Evolutionary conservation across 805 yeast genomes (phyloP).

Genomic region (Zygosaccharomyces lentus): DNA sequence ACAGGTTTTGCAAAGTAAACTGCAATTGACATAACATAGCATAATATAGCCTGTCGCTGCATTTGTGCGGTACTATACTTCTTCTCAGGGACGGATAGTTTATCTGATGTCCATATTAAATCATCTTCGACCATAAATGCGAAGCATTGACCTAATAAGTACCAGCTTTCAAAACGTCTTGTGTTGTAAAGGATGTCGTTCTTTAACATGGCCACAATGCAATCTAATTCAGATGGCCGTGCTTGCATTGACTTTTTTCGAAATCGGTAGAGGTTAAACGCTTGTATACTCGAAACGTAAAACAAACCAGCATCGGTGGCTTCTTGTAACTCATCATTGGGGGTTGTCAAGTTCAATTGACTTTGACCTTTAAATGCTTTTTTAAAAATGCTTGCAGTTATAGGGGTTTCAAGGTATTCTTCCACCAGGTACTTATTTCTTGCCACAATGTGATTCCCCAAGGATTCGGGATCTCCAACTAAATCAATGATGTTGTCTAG

Average conservation of each 20-base stretch:
- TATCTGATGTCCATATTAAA: slow-evolving; percentile 87
- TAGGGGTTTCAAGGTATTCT: slow-evolving; percentile 43
- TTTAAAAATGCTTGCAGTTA: slow-evolving; percentile 44
- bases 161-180: slow-evolving; percentile 80
- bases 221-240: slow-evolving; percentile 74
- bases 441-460: slow-evolving; percentile 40
- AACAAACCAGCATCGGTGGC: slow-evolving; percentile 63
- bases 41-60: slow-evolving; percentile 66
- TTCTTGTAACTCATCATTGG: slow-evolving; percentile 42
- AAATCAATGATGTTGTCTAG: slow-evolving; percentile 69
- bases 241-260: slow-evolving; percentile 78
- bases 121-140: slow-evolving; percentile 83
- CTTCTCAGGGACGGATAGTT: slow-evolving; percentile 57
- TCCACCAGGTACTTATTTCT: slow-evolving; percentile 46
- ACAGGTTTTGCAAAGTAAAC: slow-evolving; percentile 5
- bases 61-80: slow-evolving; percentile 55
- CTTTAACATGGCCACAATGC: slow-evolving; percentile 60
- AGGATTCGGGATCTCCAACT: slow-evolving; percentile 58
- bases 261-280: slow-evolving; percentile 39
- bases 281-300: slow-evolving; percentile 32
- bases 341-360: slow-evolving; percentile 30
- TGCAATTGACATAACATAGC: slow-evolving; percentile 62
- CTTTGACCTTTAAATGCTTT: slow-evolving; percentile 51
- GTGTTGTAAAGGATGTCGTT: slow-evolving; percentile 66
- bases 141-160: slow-evolving; percentile 72